Percentiles rank a stretch among this genome's conserved stretches.
These are phyloP conservation scores for Anisodus tanguticus DNA, from an alignment of 257 asterid genomes.

Conservation along the genomic window DNA sequence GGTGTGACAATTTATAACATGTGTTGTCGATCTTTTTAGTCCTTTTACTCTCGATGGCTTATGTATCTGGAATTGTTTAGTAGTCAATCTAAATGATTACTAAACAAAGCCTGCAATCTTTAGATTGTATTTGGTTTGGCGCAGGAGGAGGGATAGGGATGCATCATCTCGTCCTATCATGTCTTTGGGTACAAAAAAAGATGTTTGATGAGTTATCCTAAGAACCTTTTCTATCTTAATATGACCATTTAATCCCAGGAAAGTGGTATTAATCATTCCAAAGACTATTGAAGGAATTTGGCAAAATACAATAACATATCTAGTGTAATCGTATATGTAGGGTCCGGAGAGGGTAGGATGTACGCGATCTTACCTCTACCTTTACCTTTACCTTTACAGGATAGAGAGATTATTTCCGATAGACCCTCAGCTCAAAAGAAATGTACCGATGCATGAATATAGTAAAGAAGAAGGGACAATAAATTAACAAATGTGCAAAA, in stretches of 20 bases:
- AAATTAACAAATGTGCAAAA: too few relatives aligned
- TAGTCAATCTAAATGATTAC: not conserved
- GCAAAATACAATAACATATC: not conserved
- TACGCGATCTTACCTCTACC: too few relatives aligned
- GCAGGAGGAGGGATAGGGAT: not conserved
- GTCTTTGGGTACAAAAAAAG: not conserved
- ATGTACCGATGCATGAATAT: too few relatives aligned
- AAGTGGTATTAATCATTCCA: conserved; percentile 17
- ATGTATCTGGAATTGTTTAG: not conserved
- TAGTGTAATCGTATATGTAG: too few relatives aligned
- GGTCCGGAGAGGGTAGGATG: too few relatives aligned
- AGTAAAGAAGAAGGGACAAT: too few relatives aligned
- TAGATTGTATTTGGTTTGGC: not conserved
- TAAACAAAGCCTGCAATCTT: not conserved
- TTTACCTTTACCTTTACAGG: too few relatives aligned
- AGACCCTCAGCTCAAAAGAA: too few relatives aligned
- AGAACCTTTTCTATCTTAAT: not conserved
- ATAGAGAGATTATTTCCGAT: too few relatives aligned
- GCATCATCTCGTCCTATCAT: conserved; percentile 7
- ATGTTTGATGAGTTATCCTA: not conserved
- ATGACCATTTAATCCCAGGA: conserved; percentile 14
- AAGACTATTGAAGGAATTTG: not conserved
- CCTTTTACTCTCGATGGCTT: not conserved
- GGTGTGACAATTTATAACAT: not conserved
- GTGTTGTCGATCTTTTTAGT: not conserved